Percentiles rank a stretch among this genome's conserved stretches.
These are phyloP conservation scores for Claviceps citrina DNA, from an alignment of 2,329 filamentous ascomycete species.

Conservation along the genomic window DNA sequence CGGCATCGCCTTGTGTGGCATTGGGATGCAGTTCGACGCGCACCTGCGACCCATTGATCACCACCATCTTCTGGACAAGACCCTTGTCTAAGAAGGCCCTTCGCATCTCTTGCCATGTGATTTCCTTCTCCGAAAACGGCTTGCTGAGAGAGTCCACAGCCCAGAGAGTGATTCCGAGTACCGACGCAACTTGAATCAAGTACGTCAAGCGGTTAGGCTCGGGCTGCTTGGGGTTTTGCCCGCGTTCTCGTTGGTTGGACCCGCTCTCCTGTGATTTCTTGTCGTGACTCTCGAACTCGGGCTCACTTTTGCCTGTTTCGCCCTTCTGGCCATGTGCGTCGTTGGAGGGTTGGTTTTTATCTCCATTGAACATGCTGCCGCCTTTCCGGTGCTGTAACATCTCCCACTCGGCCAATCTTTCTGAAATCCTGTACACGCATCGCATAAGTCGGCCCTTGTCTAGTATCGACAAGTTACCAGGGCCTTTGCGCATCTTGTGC, in stretches of 20 bases:
- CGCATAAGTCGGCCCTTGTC: slow-evolving; percentile 24
- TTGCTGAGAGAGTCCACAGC: slow-evolving; percentile 26
- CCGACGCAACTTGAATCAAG: slow-evolving; percentile 19
- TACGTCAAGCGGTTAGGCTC: slow-evolving; percentile 21
- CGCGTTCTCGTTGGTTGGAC: slow-evolving; percentile 14
- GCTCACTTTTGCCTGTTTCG: slow-evolving; percentile 8
- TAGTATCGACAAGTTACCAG: slow-evolving; percentile 34
- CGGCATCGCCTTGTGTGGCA: slow-evolving; percentile 33
- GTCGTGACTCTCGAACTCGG: slow-evolving; percentile 9
- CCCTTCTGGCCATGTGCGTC: slow-evolving; percentile 6
- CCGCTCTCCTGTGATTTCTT: slow-evolving; percentile 11
- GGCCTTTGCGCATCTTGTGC: slow-evolving; percentile 35
- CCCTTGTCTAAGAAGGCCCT: slow-evolving; percentile 92
- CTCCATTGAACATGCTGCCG: slow-evolving; percentile 9
- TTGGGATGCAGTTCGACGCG: slow-evolving; percentile 68
- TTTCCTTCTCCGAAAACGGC: slow-evolving; percentile 46
- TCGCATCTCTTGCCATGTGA: slow-evolving; percentile 94
- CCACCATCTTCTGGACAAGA: slow-evolving; percentile 79
- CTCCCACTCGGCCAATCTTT: slow-evolving; percentile 20
- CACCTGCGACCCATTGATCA: slow-evolving; percentile 57
- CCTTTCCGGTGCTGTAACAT: slow-evolving; percentile 9
- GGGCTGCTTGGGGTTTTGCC: slow-evolving; percentile 21
- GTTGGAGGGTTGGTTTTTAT: slow-evolving; percentile 11
- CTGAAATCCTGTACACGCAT: slow-evolving; percentile 21
- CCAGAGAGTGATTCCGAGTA: slow-evolving; percentile 40